These are phyloP conservation scores for Torulaspora franciscae DNA, from an alignment of 805 yeast genomes.

Conservation along the genomic window DNA sequence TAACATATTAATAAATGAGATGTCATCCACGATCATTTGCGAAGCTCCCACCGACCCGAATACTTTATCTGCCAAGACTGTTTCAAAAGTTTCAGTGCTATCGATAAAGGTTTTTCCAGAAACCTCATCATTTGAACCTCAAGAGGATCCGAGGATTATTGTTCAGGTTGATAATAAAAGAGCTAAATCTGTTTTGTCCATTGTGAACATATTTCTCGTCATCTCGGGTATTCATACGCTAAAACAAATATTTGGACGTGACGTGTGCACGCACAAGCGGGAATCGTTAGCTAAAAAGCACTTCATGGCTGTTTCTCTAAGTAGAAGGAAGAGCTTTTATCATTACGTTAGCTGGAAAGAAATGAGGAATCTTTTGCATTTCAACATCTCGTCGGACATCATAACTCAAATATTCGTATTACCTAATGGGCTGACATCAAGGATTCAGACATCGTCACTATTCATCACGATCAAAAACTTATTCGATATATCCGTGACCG, in stretches of 20 bases:
- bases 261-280: constrained; percentile 21
- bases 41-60: constrained; percentile 33
- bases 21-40: constrained; percentile 30
- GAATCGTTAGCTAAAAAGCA: constrained; percentile 31
- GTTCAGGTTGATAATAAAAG: constrained; percentile 28
- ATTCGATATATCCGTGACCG: constrained; percentile 23
- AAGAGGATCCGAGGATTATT: constrained; percentile 21
- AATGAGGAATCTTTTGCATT: constrained; percentile 21
- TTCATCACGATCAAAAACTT: constrained; percentile 20
- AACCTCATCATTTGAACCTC: constrained; percentile 15
- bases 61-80: constrained; percentile 29
- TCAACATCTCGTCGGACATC: constrained; percentile 22
- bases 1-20: constrained; percentile 20
- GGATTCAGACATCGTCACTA: constrained; percentile 41
- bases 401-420: constrained; percentile 35
- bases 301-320: constrained; percentile 18
- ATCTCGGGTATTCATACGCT: constrained; percentile 44
- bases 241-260: constrained; percentile 39
- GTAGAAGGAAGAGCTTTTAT: constrained; percentile 15
- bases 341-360: constrained; percentile 21
- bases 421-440: constrained; percentile 47
- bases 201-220: constrained; percentile 43
- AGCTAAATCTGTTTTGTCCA: constrained; percentile 36
- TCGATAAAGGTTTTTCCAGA: constrained; percentile 28
- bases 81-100: constrained; percentile 32